phyloP scores from a whole-genome alignment of 495 filamentous ascomycete genomes.

The Neurospora sp. region DNA sequence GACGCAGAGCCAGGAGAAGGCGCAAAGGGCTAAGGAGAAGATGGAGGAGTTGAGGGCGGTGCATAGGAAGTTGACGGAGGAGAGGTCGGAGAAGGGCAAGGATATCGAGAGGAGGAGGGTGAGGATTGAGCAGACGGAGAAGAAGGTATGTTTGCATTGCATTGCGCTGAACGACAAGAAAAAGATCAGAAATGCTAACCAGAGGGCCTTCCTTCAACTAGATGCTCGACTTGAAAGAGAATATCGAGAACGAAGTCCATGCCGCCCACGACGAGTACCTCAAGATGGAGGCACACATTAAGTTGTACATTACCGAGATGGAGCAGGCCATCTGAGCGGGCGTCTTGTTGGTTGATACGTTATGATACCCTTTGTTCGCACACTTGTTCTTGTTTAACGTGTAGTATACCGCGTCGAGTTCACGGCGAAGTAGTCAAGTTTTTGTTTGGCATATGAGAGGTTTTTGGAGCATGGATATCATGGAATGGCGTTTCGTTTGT shows the following conservation, averaged over 20 bases:
- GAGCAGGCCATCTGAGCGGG: slow-evolving; percentile 66
- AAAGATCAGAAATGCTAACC: not conserved
- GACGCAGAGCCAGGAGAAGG: slow-evolving; percentile 69
- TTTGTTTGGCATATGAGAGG: not conserved
- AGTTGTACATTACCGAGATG: slow-evolving; percentile 97
- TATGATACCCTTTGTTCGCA: not conserved
- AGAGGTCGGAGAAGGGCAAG: slow-evolving; percentile 69
- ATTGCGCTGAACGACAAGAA: not conserved
- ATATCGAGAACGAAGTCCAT: slow-evolving; percentile 87
- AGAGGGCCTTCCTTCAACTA: slow-evolving; percentile 19
- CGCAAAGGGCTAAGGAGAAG: slow-evolving; percentile 62
- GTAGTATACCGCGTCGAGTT: not conserved
- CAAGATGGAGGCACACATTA: slow-evolving; percentile 94
- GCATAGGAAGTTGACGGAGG: slow-evolving; percentile 72
- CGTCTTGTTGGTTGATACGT: not conserved
- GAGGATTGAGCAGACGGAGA: slow-evolving; percentile 93
- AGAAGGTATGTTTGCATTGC: slow-evolving; percentile 58
- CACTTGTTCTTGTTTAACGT: not conserved
- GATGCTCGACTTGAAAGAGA: slow-evolving; percentile 96
- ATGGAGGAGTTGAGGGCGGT: slow-evolving; percentile 84
- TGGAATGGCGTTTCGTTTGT: slow-evolving; percentile 21
- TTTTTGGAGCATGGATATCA: slow-evolving; percentile 6
- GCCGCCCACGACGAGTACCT: slow-evolving; percentile 82
- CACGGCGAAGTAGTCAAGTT: not conserved
- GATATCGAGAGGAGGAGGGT: slow-evolving; percentile 89